Percentiles rank a stretch among this genome's conserved stretches.
phyloP scores from a whole-genome alignment of 371 early-diverging fungal genomes.

The Mortierella sp. region DNA sequence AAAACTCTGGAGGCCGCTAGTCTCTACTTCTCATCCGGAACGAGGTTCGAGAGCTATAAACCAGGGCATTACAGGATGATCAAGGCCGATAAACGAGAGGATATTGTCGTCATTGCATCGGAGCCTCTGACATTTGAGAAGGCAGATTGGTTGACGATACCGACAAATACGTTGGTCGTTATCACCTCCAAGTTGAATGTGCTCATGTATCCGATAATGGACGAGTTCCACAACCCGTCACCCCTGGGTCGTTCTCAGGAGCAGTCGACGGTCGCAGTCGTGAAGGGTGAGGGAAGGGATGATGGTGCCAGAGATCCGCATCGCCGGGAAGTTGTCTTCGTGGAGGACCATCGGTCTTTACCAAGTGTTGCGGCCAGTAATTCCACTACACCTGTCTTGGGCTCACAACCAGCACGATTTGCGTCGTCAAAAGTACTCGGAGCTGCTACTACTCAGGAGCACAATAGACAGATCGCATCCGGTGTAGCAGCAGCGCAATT shows the following conservation, averaged over 20 bases:
- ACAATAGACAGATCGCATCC: too few species aligned
- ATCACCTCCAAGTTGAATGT: conserved; percentile 86
- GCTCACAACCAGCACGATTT: conserved; percentile 6
- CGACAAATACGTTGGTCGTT: conserved; percentile 83
- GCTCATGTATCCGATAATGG: conserved; percentile 81
- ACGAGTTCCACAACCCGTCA: conserved; percentile 67
- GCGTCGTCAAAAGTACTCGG: too few species aligned
- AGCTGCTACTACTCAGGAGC: too few species aligned
- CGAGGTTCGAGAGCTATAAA: conserved; percentile 72
- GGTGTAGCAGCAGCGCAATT: too few species aligned
- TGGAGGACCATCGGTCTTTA: conserved; percentile 24
- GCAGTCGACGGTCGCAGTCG: conserved; percentile 31
- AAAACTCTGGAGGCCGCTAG: conserved; percentile 80
- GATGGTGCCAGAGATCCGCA: conserved; percentile 49
- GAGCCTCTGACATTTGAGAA: conserved; percentile 89
- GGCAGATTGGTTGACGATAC: conserved; percentile 88
- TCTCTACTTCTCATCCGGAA: conserved; percentile 84
- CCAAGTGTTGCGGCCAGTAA: conserved; percentile 7
- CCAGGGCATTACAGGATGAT: conserved; percentile 85
- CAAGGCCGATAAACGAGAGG: conserved; percentile 86
- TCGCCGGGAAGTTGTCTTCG: conserved; percentile 49
- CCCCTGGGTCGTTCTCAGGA: conserved; percentile 25
- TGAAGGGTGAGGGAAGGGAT: conserved; percentile 40
- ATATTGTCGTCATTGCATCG: conserved; percentile 87
- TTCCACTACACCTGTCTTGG: conserved; percentile 1